Base-by-base conservation (phyloP, 495 filamentous ascomycete genomes). In the Podospora sp. region DNA sequence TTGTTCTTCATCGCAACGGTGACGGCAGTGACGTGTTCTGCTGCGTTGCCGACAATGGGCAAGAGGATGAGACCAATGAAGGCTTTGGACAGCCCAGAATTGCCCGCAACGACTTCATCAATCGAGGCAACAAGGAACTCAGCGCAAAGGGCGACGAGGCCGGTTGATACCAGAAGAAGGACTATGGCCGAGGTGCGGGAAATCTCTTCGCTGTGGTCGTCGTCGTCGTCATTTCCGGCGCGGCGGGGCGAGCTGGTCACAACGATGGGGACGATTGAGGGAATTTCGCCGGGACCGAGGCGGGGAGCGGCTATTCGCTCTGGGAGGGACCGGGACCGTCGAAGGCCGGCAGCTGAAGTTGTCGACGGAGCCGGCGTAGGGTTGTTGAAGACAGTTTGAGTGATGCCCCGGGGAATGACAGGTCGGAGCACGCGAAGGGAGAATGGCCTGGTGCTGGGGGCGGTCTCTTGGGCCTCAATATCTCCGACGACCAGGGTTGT, bases 1-100 rank as follows among this genome's bases (percentile, higher is more conserved):
- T 96, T 96, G 79, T 94, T 93, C 81, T 93, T 94, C 51, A 83
- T 81, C 14, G 92, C 92, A 6, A 94, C 92, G 18, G 85, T 91
- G 60, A 96, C 91, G 6, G 91, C 91, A 0, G 92, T 94, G 21
- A 93, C 90, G 80, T 96, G 91, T 79, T 96, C 92, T 7, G 92
- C 92, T 0, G 92, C 92, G 68, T 96, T 96, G 63, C 92, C 91
- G 9, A 96, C 90, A 68, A 96, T 92, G n/a, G 92, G 91, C 20
- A 94, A 77, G 68, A 96, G 87, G 71, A 96, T 93, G 5, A 96
- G 81, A 62, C 92, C 92, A 64, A 96, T 89, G 72, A 96, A 94
- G 3, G 88, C 85, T 74, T 92, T 83, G 69, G 85, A 89, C 59
- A 94, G 78, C 40, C 75, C 74, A 1, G 87, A 86, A 29, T 82